A percentile compares a stretch with the other conserved stretches of the same genome.
Evolutionary conservation across 352 stramenopile species (phyloP).

Genomic region (Pythium aquatile): DNA sequence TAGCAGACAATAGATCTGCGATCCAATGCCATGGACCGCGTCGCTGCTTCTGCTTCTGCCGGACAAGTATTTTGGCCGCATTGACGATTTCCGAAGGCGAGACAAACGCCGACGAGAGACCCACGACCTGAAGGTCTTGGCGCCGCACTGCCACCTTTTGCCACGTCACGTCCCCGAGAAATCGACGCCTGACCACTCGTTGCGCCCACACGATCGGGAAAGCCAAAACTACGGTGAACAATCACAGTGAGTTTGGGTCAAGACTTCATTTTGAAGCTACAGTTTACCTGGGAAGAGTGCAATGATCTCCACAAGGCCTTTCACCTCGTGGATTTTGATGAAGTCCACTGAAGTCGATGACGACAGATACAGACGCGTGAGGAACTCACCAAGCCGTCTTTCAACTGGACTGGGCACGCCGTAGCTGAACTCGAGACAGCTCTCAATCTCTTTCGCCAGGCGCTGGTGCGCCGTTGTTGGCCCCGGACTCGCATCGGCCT

Average conservation of each 20-base stretch:
- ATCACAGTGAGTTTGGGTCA: neutral
- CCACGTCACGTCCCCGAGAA: slow-evolving; percentile 55
- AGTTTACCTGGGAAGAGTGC: slow-evolving; percentile 54
- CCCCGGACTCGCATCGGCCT: neutral
- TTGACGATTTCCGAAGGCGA: slow-evolving; percentile 43
- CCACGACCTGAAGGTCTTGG: slow-evolving; percentile 32
- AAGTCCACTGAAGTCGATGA: slow-evolving; percentile 7
- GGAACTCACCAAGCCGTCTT: slow-evolving; percentile 9
- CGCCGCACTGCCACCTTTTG: slow-evolving; percentile 35
- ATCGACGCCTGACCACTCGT: slow-evolving; percentile 43
- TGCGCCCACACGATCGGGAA: slow-evolving; percentile 65
- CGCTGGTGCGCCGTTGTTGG: neutral
- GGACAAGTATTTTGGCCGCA: slow-evolving; percentile 25
- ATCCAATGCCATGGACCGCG: neutral
- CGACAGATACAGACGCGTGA: slow-evolving; percentile 10
- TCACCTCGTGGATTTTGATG: slow-evolving; percentile 34
- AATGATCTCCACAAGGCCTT: slow-evolving; percentile 36
- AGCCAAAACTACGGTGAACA: slow-evolving; percentile 38
- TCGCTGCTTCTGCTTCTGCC: slow-evolving; percentile 14
- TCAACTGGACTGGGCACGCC: slow-evolving; percentile 32
- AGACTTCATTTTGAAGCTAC: neutral
- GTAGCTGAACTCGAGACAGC: slow-evolving; percentile 47
- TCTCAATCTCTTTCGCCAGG: slow-evolving; percentile 28
- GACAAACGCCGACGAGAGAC: slow-evolving; percentile 28
- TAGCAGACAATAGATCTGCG: neutral